Evolutionary conservation across 2,329 filamentous ascomycete species (phyloP).

Genomic region (Ceratocystis albifundus): DNA sequence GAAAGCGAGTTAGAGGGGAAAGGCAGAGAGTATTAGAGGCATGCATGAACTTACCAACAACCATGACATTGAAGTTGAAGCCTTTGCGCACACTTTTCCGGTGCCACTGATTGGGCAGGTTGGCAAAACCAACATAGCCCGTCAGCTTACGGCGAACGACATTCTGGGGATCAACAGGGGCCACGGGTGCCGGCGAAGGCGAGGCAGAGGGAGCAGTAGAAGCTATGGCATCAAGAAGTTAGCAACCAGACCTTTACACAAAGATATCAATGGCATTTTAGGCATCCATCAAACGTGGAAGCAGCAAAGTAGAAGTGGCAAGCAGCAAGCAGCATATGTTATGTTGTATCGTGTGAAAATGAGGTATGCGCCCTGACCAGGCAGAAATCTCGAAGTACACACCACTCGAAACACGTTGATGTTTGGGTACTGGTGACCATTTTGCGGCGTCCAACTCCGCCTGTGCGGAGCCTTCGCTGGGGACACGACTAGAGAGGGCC

Average conservation of each 20-base stretch:
- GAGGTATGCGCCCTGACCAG: neutral
- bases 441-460: neutral
- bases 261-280: neutral
- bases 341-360: constrained; percentile 15
- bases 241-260: neutral
- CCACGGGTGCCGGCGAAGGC: constrained; percentile 28
- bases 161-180: constrained; percentile 64
- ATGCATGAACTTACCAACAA: constrained; percentile 66
- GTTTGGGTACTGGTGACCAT: constrained; percentile 13
- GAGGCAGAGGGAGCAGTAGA: constrained; percentile 13
- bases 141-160: constrained; percentile 97
- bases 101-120: constrained; percentile 99
- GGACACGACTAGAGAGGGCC: neutral
- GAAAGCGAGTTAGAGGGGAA: constrained; percentile 6
- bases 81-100: constrained; percentile 99
- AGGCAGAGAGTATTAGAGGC: neutral
- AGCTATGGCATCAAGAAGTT: constrained; percentile 14
- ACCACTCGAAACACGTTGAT: constrained; percentile 13
- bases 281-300: neutral
- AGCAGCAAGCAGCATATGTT: neutral
- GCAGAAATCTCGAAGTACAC: neutral
- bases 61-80: constrained; percentile 99
- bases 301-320: neutral
- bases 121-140: constrained; percentile 96
- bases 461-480: constrained; percentile 4